These are phyloP conservation scores for Furcasterigmium furcatum DNA, from an alignment of 2,329 filamentous ascomycete genomes.

Conservation along the genomic window DNA sequence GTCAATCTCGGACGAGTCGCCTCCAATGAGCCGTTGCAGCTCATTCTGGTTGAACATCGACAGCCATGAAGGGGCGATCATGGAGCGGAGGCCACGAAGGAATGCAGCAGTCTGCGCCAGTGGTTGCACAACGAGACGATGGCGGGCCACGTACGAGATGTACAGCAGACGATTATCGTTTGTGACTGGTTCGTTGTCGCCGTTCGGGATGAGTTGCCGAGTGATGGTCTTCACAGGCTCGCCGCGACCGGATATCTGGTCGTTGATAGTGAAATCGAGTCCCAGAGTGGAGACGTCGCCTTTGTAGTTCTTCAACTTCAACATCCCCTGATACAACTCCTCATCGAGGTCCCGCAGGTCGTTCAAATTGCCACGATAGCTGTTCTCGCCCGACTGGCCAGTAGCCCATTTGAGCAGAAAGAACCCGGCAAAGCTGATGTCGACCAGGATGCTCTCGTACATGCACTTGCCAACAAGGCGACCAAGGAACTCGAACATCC, in stretches of 20 bases:
- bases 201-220: conserved; percentile 72
- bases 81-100: conserved; percentile 76
- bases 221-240: conserved; percentile 60
- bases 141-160: conserved; percentile 85
- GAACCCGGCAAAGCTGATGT: conserved; percentile 90
- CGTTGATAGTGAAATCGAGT: conserved; percentile 86
- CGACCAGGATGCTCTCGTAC: conserved; percentile 93
- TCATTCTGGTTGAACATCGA: conserved; percentile 99
- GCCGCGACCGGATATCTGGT: conserved; percentile 51
- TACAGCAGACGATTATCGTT: conserved; percentile 94
- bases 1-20: conserved; percentile 82
- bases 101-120: conserved; percentile 83
- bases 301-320: conserved; percentile 78
- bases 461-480: conserved; percentile 93
- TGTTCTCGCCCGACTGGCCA: conserved; percentile 57
- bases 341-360: conserved; percentile 91
- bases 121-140: conserved; percentile 80
- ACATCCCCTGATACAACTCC: conserved; percentile 81
- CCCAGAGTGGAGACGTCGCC: conserved; percentile 78
- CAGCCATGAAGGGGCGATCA: conserved; percentile 90
- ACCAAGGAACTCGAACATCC: conserved; percentile 85
- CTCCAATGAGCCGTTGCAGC: conserved; percentile 88
- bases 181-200: conserved; percentile 75
- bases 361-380: conserved; percentile 90
- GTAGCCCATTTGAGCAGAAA: conserved; percentile 95